Base-by-base conservation (phyloP, 225 moss, liverwort and hornwort species). In the Marchantia polymorpha region DNA sequence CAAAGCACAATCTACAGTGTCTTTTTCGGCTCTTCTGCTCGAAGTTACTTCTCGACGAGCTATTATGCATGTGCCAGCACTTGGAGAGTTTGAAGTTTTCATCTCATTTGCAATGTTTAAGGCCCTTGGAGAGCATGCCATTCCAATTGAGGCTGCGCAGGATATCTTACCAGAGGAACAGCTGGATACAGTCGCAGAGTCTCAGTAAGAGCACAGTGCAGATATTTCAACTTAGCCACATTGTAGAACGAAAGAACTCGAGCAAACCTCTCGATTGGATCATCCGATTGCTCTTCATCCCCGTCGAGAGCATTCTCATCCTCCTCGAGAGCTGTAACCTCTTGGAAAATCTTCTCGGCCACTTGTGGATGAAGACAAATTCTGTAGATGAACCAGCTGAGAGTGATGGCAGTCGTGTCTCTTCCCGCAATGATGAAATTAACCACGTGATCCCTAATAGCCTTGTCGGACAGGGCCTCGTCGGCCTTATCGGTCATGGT, bases 361-460 rank as follows among this genome's bases (percentile, higher is more conserved):
- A 86, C 84, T 56, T 91, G 82, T 47, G 89, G 89, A 79, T 91
- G 82, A 17, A 80, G 75, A 30, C 82, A 85, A 7, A 91, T 73
- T 55, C 30, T 71, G 78, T 86, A 85, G 3, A 87, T 78, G 31
- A 89, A 85, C 90, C 90, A 91, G 59, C 84, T 83, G 47, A 91
- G 76, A 48, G 87, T 84, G 55, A 84, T 48, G n/a, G 85, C 83
- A 3, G 82, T 85, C 19, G 89, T 91, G 83, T 91, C 90, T n/a
- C 89, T 79, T 29, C 90, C 90, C 15, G 87, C 90, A 12, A 91
- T 82, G 30, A 88, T 85, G 65, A 90, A 90, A 46, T 90, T 90
- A 27, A 88, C 47, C 60, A 88, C 55, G 31, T 83, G 64, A 48
- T 91, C 89, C 46, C 90, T 77, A 29, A 91, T 75, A 20, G 31